phyloP scores from a whole-genome alignment of 495 filamentous ascomycete genomes.

The Acidomyces sp. region DNA sequence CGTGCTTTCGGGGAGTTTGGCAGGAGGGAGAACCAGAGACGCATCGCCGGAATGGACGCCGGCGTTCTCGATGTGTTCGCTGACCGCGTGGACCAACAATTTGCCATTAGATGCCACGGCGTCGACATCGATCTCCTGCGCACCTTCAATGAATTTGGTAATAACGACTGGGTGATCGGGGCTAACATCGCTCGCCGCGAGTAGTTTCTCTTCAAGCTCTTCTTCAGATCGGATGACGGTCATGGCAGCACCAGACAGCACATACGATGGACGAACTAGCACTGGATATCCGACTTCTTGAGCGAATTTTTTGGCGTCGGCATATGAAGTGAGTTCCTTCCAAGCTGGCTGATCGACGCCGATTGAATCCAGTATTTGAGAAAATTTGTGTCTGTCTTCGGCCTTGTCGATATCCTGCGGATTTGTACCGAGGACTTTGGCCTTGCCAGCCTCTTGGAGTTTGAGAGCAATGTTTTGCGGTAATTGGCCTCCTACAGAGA shows the following conservation, averaged over 20 bases:
- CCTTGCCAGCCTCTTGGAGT: slow-evolving; percentile 80
- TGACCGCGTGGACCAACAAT: slow-evolving; percentile 83
- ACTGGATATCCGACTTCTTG: slow-evolving; percentile 80
- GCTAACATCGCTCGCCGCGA: slow-evolving; percentile 81
- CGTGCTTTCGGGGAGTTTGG: slow-evolving; percentile 55
- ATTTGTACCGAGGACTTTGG: slow-evolving; percentile 81
- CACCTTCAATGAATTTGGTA: slow-evolving; percentile 95
- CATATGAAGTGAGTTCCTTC: slow-evolving; percentile 87
- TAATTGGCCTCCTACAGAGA: slow-evolving; percentile 89
- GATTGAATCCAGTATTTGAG: slow-evolving; percentile 88
- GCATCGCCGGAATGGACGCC: slow-evolving; percentile 96
- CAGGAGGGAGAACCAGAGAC: slow-evolving; percentile 79
- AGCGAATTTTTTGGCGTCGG: slow-evolving; percentile 76
- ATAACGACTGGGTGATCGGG: slow-evolving; percentile 95
- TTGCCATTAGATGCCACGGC: slow-evolving; percentile 80
- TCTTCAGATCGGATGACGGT: slow-evolving; percentile 83
- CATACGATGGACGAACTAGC: slow-evolving; percentile 85
- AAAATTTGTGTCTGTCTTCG: slow-evolving; percentile 97
- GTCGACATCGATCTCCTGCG: slow-evolving; percentile 95
- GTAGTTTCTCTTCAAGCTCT: slow-evolving; percentile 77
- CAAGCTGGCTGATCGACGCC: slow-evolving; percentile 94
- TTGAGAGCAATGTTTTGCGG: slow-evolving; percentile 94
- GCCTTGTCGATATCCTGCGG: slow-evolving; percentile 92
- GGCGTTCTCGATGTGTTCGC: slow-evolving; percentile 90
- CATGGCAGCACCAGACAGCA: slow-evolving; percentile 94